Evolutionary conservation across 202 grass and related monocot species (phyloP).

Genomic region (Miscanthus sacchariflorus): DNA sequence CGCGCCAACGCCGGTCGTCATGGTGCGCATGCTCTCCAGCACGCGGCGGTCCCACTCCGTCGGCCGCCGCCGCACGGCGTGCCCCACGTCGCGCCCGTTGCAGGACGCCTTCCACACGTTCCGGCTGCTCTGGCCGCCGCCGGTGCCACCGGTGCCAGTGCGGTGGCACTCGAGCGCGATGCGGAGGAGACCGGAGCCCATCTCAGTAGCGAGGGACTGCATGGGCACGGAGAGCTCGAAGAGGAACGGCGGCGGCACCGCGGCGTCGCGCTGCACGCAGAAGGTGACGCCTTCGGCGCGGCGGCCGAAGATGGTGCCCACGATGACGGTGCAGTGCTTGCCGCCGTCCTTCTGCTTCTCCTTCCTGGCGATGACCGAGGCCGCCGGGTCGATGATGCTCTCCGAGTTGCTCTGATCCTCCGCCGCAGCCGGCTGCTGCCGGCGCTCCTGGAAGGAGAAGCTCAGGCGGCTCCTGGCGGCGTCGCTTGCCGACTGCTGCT

Average conservation of each 20-base stretch:
- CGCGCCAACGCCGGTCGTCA: slow-evolving; percentile 56
- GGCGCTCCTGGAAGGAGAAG: slow-evolving; percentile 45
- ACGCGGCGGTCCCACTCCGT: slow-evolving; percentile 52
- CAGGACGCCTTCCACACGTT: slow-evolving; percentile 59
- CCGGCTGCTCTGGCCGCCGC: background rate
- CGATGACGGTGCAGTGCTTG: slow-evolving; percentile 46
- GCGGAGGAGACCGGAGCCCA: slow-evolving; percentile 61
- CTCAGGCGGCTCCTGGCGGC: slow-evolving; percentile 48
- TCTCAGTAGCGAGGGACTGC: slow-evolving; percentile 54
- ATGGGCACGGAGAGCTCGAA: slow-evolving; percentile 70
- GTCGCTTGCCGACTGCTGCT: slow-evolving; percentile 27
- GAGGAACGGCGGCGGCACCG: slow-evolving; percentile 63
- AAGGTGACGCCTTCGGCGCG: slow-evolving; percentile 58
- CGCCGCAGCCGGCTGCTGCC: background rate
- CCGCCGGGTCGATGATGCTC: slow-evolving; percentile 67
- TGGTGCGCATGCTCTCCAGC: slow-evolving; percentile 60
- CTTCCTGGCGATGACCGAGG: slow-evolving; percentile 33
- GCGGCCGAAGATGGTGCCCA: slow-evolving; percentile 73
- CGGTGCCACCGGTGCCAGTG: background rate
- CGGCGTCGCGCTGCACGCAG: slow-evolving; percentile 67
- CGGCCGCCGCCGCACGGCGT: slow-evolving; percentile 46
- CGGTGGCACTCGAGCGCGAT: slow-evolving; percentile 73
- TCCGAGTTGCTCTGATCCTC: slow-evolving; percentile 39
- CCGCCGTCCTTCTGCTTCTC: slow-evolving; percentile 1
- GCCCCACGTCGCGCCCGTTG: slow-evolving; percentile 61